Conservation (phyloP, 1,284 basidiomycete genomes). For the Austroboletus novae-zelandiae region DNA sequence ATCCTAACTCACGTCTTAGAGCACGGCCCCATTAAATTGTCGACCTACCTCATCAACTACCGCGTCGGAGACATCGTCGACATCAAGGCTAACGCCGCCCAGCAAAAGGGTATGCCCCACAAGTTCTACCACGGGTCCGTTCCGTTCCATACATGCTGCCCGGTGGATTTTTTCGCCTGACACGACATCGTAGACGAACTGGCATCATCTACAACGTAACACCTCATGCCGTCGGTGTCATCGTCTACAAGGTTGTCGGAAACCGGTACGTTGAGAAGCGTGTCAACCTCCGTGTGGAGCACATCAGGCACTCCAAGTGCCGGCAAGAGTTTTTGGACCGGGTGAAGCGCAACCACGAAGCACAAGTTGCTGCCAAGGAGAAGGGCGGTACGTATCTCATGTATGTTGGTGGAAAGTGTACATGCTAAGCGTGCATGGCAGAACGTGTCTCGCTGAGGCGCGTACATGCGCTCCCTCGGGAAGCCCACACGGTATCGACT, state of each 20-base stretch:
- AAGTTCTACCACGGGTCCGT: slow-evolving; percentile 90
- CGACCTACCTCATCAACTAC: slow-evolving; percentile 93
- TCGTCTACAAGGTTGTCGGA: slow-evolving; percentile 98
- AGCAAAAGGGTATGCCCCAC: slow-evolving; percentile 99
- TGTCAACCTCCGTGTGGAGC: slow-evolving; percentile 98
- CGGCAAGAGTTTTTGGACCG: slow-evolving; percentile 98
- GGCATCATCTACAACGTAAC: slow-evolving; percentile 99
- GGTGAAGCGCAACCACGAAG: slow-evolving; percentile 90
- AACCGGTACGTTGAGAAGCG: slow-evolving; percentile 99
- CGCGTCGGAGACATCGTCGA: slow-evolving; percentile 98
- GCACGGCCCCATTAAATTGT: slow-evolving; percentile 88
- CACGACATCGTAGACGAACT: slow-evolving; percentile 64
- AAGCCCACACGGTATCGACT: slow-evolving; percentile 74
- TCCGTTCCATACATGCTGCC: not conserved
- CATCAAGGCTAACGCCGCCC: slow-evolving; percentile 98
- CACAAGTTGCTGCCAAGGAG: slow-evolving; percentile 83
- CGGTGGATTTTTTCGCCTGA: not conserved
- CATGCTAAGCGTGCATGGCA: slow-evolving; percentile 25
- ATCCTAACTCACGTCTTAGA: slow-evolving; percentile 51
- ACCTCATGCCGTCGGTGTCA: slow-evolving; percentile 91
- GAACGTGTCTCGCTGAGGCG: slow-evolving; percentile 88
- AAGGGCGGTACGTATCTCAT: slow-evolving; percentile 72
- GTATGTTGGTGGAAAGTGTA: not conserved
- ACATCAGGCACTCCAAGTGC: slow-evolving; percentile 98
- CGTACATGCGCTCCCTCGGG: slow-evolving; percentile 82